These are phyloP conservation scores for Plectosphaerella cucumerina DNA, from an alignment of 2,329 filamentous ascomycete species.

Conservation along the genomic window DNA sequence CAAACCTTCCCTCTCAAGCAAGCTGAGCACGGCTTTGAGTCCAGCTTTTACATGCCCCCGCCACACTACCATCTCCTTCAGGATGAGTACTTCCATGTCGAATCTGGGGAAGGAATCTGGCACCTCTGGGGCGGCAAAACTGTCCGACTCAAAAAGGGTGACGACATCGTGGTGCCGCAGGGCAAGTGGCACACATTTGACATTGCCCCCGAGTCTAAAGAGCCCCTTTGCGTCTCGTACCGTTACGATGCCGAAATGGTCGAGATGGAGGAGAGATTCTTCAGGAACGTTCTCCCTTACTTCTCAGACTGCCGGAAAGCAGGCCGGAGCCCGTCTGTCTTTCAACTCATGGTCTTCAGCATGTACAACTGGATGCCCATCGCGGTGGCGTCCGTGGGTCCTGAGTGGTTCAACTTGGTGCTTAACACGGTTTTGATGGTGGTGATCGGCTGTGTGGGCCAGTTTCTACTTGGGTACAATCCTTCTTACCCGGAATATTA, in stretches of 20 bases:
- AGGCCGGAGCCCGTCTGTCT: constrained; percentile 9
- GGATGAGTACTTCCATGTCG: constrained; percentile 16
- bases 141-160: constrained; percentile 6
- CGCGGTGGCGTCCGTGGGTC: constrained; percentile 1
- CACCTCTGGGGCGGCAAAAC: constrained; percentile 11
- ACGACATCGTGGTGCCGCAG: constrained; percentile 3
- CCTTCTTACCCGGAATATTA: constrained; percentile 11
- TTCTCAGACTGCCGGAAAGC: constrained; percentile 14
- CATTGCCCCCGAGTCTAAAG: constrained; percentile 7
- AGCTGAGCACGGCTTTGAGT: neutral
- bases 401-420: constrained; percentile 7
- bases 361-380: constrained; percentile 11
- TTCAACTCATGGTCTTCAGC: constrained; percentile 17
- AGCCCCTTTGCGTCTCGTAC: constrained; percentile 5
- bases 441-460: constrained; percentile 3
- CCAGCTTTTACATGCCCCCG: constrained; percentile 11
- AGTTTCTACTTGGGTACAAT: constrained; percentile 9
- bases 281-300: constrained; percentile 17
- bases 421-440: constrained; percentile 9
- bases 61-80: constrained; percentile 17
- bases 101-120: constrained; percentile 11
- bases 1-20: constrained; percentile 6
- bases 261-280: constrained; percentile 15
- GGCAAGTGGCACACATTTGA: constrained; percentile 13
- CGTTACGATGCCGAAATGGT: constrained; percentile 11